Evolutionary conservation across 805 yeast species (phyloP).

Genomic region (Wickerhamomyces chaumierensis): DNA sequence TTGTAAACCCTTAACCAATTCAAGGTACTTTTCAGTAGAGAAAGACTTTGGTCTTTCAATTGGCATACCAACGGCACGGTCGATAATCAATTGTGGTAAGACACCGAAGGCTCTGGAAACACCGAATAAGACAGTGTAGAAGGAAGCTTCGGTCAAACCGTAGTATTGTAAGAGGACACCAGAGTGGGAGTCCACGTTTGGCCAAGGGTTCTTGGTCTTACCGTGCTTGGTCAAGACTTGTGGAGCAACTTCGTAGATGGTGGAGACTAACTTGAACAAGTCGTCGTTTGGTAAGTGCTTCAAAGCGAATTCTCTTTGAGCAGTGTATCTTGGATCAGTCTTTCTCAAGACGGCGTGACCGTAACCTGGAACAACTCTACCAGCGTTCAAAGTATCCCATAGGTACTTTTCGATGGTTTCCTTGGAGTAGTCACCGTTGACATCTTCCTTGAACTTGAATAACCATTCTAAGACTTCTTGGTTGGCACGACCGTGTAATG

Average conservation of each 20-base stretch:
- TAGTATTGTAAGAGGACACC: slow-evolving; percentile 80
- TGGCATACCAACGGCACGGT: slow-evolving; percentile 72
- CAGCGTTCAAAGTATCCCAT: slow-evolving; percentile 70
- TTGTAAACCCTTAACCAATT: slow-evolving; percentile 47
- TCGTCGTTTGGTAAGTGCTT: slow-evolving; percentile 71
- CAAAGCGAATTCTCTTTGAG: slow-evolving; percentile 75
- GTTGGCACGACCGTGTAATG: slow-evolving; percentile 80
- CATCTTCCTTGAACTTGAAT: slow-evolving; percentile 47
- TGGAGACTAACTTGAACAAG: slow-evolving; percentile 66
- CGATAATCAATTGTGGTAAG: slow-evolving; percentile 73
- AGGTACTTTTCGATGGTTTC: slow-evolving; percentile 64
- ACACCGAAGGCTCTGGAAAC: slow-evolving; percentile 83
- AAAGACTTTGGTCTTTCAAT: slow-evolving; percentile 88
- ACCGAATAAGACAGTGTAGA: slow-evolving; percentile 81
- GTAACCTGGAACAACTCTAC: slow-evolving; percentile 83
- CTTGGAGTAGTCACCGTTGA: slow-evolving; percentile 54
- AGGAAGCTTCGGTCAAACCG: slow-evolving; percentile 71
- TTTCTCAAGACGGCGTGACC: slow-evolving; percentile 84
- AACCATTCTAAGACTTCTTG: slow-evolving; percentile 83
- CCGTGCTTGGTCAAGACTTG: slow-evolving; percentile 72
- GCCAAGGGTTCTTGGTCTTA: slow-evolving; percentile 90
- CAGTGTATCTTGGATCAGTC: slow-evolving; percentile 82
- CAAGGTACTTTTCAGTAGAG: slow-evolving; percentile 87
- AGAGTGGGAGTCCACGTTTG: slow-evolving; percentile 82
- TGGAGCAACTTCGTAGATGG: slow-evolving; percentile 77